Evolutionary conservation across 1,284 basidiomycete genomes (phyloP).

Genomic region (Fomitopsis betulina): DNA sequence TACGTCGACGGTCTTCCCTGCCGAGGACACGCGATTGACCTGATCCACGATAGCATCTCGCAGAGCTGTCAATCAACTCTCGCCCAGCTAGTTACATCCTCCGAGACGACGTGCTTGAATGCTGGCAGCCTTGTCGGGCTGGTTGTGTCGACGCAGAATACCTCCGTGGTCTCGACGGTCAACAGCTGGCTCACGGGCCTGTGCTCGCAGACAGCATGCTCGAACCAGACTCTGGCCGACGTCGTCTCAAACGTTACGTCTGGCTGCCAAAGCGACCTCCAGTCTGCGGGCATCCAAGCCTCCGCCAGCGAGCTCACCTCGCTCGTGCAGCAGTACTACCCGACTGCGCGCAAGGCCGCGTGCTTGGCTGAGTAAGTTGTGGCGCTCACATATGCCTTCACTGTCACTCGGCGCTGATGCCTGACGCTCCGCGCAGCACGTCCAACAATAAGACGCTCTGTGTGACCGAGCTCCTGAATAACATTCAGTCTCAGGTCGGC

Average conservation of each 20-base stretch:
- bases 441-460: slow-evolving; percentile 43
- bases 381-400: background rate
- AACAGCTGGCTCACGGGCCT: slow-evolving; percentile 54
- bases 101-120: slow-evolving; percentile 51
- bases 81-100: slow-evolving; percentile 35
- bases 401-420: background rate
- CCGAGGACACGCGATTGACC: slow-evolving; percentile 2
- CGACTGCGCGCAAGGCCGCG: slow-evolving; percentile 41
- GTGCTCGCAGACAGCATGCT: slow-evolving; percentile 52
- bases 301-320: slow-evolving; percentile 26
- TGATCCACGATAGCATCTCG: slow-evolving; percentile 29
- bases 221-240: slow-evolving; percentile 45
- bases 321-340: slow-evolving; percentile 43
- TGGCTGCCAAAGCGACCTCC: slow-evolving; percentile 50
- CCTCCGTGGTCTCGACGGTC: slow-evolving; percentile 47
- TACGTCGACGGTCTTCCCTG: slow-evolving; percentile 5
- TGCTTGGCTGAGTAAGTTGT: slow-evolving; percentile 54
- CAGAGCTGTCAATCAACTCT: slow-evolving; percentile 32
- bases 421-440: slow-evolving; percentile 26
- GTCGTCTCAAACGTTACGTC: slow-evolving; percentile 43
- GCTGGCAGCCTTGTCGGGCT: slow-evolving; percentile 41
- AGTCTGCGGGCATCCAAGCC: slow-evolving; percentile 28
- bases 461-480: slow-evolving; percentile 43
- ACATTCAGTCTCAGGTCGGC: slow-evolving; percentile 40
- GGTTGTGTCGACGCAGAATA: slow-evolving; percentile 30